These are phyloP conservation scores for Aeminium ludgeri DNA, from an alignment of 495 filamentous ascomycete species.

Conservation along the genomic window DNA sequence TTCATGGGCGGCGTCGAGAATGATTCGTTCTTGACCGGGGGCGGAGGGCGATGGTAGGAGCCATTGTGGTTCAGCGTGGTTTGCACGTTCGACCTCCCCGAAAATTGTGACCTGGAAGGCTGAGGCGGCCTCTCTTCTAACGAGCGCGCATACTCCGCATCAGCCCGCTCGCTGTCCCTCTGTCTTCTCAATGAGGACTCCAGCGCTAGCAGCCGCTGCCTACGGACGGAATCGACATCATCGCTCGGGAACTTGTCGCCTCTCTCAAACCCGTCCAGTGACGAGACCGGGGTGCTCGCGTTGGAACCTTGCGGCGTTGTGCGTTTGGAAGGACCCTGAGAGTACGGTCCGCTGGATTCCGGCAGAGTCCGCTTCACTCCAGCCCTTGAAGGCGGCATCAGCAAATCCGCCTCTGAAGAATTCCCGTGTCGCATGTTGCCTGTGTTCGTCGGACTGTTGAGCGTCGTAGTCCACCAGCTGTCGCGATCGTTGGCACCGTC, in stretches of 20 bases:
- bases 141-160: conserved; percentile 5
- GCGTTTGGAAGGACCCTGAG: conserved; percentile 8
- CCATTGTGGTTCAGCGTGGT: conserved; percentile 11
- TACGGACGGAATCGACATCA: too few relatives aligned
- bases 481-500: neutral
- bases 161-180: conserved; percentile 1
- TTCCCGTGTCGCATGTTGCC: neutral
- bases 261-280: conserved; percentile 3
- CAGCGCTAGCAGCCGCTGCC: conserved; percentile 1
- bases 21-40: conserved; percentile 1
- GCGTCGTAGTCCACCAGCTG: neutral
- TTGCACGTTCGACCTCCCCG: conserved; percentile 3
- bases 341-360: neutral
- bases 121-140: neutral
- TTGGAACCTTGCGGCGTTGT: conserved; percentile 10
- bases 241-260: neutral
- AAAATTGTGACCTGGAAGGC: neutral
- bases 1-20: too few relatives aligned
- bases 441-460: neutral
- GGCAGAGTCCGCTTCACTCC: conserved; percentile 8
- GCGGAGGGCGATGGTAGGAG: conserved; percentile 7
- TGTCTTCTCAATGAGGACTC: conserved; percentile 2
- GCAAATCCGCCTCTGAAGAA: neutral
- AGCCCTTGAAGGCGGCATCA: neutral
- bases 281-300: conserved; percentile 1